phyloP scores from a whole-genome alignment of 768 basidiomycete species.

The Phylloporus arenicola region DNA sequence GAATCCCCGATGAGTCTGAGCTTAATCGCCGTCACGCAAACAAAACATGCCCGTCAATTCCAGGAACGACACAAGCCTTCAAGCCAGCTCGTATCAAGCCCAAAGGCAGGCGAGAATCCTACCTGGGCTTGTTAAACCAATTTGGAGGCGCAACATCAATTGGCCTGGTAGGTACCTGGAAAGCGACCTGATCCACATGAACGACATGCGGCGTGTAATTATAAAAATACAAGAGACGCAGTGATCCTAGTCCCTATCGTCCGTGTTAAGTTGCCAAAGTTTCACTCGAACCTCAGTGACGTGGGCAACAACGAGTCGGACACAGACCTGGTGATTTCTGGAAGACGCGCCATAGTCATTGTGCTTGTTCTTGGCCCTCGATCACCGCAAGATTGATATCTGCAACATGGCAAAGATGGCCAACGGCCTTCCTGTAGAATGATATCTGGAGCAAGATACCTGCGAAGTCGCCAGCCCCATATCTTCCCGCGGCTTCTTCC shows the following conservation, averaged over 20 bases:
- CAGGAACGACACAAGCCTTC: slow-evolving; percentile 7
- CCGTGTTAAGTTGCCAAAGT: neutral
- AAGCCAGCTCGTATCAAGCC: neutral
- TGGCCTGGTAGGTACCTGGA: slow-evolving; percentile 5
- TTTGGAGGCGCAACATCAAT: neutral
- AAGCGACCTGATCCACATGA: slow-evolving; percentile 22
- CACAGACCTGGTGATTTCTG: slow-evolving; percentile 12
- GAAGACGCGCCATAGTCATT: neutral
- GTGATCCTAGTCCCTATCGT: slow-evolving; percentile 4
- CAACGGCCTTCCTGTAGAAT: slow-evolving; percentile 2
- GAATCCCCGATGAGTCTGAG: slow-evolving; percentile 21
- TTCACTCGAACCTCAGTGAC: slow-evolving; percentile 7
- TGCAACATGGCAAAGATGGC: neutral
- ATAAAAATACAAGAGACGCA: neutral
- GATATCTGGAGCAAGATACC: slow-evolving; percentile 8
- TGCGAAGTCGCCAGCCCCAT: slow-evolving; percentile 6
- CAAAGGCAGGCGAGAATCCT: slow-evolving; percentile 10
- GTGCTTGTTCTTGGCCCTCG: slow-evolving; percentile 5
- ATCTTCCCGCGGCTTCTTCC: slow-evolving; percentile 10
- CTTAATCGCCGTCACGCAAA: slow-evolving; percentile 19
- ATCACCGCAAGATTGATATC: slow-evolving; percentile 14
- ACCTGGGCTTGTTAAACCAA: neutral
- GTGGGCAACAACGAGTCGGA: neutral
- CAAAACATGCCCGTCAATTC: slow-evolving; percentile 2
- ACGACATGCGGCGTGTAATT: slow-evolving; percentile 2